Evolutionary conservation across 2,329 filamentous ascomycete species (phyloP).

Genomic region (Colletotrichum scovillei): DNA sequence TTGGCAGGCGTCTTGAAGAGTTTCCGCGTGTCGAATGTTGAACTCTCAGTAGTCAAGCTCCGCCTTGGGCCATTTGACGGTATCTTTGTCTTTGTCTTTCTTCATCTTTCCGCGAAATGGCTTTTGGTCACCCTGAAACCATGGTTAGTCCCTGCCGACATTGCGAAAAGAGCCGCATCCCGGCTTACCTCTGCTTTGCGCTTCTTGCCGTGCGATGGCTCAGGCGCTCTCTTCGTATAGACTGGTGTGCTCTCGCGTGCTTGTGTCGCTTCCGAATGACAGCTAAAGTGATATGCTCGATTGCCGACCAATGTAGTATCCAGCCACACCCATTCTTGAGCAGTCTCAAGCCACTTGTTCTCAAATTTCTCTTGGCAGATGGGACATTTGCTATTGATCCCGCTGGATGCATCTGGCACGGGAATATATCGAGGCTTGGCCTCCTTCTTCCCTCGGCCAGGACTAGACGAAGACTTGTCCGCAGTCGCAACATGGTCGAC

Average conservation of each 20-base stretch:
- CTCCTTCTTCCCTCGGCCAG: conserved; percentile 47
- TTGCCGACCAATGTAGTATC: conserved; percentile 84
- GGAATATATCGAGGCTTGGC: conserved; percentile 76
- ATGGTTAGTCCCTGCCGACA: conserved; percentile 37
- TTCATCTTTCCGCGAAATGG: conserved; percentile 44
- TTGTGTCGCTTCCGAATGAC: conserved; percentile 83
- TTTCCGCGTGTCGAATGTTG: background rate
- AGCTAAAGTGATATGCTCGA: conserved; percentile 90
- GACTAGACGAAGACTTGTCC: conserved; percentile 30
- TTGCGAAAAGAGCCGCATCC: background rate
- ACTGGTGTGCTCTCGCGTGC: conserved; percentile 63
- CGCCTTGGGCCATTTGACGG: conserved; percentile 26
- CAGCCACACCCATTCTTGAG: conserved; percentile 97
- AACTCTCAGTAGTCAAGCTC: conserved; percentile 25
- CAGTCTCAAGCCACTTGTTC: conserved; percentile 90
- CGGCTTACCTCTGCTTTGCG: conserved; percentile 76
- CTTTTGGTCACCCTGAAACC: conserved; percentile 46
- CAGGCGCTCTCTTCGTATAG: conserved; percentile 65
- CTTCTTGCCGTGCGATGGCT: conserved; percentile 74
- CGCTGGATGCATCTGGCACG: conserved; percentile 81
- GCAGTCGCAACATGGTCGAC: conserved; percentile 23
- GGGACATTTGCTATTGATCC: conserved; percentile 83
- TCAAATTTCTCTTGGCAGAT: conserved; percentile 97
- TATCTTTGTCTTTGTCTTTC: conserved; percentile 42
- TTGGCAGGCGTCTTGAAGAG: background rate